Evolutionary conservation across 148 eudicot genomes (phyloP).

Genomic region (Fagopyrum esculentum): DNA sequence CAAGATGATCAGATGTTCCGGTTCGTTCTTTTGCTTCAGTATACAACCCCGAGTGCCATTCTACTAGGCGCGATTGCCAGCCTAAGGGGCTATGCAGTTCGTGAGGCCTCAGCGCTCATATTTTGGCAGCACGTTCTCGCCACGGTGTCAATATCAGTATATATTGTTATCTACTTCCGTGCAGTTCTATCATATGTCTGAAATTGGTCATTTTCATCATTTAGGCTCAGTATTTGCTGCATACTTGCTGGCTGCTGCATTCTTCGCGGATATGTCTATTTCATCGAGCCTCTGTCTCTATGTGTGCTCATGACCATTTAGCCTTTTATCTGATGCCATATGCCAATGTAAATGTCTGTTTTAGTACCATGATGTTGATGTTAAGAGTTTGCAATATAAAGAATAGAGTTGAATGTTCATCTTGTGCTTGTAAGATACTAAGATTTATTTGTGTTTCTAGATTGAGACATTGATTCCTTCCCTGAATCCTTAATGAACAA

Average conservation of each 20-base stretch:
- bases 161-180: slow-evolving; percentile 49
- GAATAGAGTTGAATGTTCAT: background rate
- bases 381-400: background rate
- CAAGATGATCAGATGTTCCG: slow-evolving; percentile 61
- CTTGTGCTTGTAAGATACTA: no score
- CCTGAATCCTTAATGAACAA: background rate
- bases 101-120: slow-evolving; percentile 76
- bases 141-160: slow-evolving; percentile 51
- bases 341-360: background rate
- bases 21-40: slow-evolving; percentile 78
- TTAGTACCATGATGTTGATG: background rate
- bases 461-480: no score
- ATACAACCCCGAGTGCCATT: slow-evolving; percentile 84
- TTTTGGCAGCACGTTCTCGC: slow-evolving; percentile 88
- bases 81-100: slow-evolving; percentile 81
- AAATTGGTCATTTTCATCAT: slow-evolving; percentile 8
- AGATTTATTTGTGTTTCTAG: no score
- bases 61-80: slow-evolving; percentile 93
- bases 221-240: background rate
- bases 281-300: background rate
- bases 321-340: no score
- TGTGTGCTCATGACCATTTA: background rate
- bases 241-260: background rate
- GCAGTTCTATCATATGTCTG: slow-evolving; percentile 35
- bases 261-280: background rate